These are phyloP conservation scores for Myrica gale DNA, from an alignment of 306 rosid genomes.

Conservation along the genomic window DNA sequence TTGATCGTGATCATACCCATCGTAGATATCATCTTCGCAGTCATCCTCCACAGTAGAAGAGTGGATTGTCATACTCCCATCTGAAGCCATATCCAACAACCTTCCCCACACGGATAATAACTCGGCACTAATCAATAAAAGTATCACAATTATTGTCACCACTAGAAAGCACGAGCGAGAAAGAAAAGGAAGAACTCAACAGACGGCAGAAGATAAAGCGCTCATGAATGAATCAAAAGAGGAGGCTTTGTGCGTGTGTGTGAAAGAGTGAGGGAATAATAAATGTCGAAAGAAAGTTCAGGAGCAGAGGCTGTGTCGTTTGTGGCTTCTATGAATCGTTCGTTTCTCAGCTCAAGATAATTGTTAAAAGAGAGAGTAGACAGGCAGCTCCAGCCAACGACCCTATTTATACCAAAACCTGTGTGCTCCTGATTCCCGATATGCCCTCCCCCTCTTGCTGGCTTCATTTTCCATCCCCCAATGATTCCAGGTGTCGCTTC, in stretches of 20 bases:
- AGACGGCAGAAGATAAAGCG: not conserved
- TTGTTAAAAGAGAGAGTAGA: too few species aligned
- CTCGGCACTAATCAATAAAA: not conserved
- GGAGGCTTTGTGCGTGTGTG: not conserved
- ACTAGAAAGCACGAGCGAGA: not conserved
- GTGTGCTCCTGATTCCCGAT: not conserved
- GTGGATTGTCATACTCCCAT: constrained; percentile 42
- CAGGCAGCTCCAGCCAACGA: constrained; percentile 22
- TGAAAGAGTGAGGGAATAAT: constrained; percentile 1
- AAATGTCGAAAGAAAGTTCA: not conserved
- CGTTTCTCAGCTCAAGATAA: constrained; percentile 25
- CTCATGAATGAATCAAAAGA: not conserved
- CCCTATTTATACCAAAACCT: constrained; percentile 39
- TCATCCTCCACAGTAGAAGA: constrained; percentile 51
- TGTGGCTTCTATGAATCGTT: constrained; percentile 34
- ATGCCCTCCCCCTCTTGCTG: not conserved
- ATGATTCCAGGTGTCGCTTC: not conserved
- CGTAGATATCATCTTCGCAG: constrained; percentile 34
- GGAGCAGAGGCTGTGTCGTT: constrained; percentile 8
- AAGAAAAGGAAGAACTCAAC: not conserved
- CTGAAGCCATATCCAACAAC: constrained; percentile 44
- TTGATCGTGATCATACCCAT: constrained; percentile 28
- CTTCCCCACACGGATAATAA: not conserved
- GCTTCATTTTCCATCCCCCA: not conserved
- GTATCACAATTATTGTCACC: not conserved